phyloP scores from a whole-genome alignment of 345 rosid species.

The Schrenkiella parvula region DNA sequence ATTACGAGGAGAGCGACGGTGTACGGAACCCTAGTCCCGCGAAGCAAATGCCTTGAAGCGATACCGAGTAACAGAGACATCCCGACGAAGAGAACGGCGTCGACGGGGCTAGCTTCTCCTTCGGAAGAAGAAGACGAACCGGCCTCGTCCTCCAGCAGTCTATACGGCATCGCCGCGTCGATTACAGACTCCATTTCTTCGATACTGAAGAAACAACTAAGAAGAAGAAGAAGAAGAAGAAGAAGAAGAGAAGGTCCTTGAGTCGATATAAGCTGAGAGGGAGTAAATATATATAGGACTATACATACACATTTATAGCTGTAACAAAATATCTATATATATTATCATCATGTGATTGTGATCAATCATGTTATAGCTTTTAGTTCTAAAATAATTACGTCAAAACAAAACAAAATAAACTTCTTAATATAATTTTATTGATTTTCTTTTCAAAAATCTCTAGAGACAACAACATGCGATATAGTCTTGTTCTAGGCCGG shows the following conservation, averaged over 20 bases:
- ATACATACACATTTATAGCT: not conserved
- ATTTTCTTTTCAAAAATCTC: not conserved
- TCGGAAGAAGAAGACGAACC: not conserved
- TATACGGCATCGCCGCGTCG: slow-evolving; percentile 12
- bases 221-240: not conserved
- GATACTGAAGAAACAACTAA: not conserved
- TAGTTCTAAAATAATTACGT: not conserved
- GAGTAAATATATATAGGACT: not conserved
- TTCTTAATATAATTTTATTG: no score
- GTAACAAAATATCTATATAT: not conserved
- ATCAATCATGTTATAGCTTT: not conserved
- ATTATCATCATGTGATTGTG: not conserved
- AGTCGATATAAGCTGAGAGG: not conserved
- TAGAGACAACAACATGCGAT: not conserved
- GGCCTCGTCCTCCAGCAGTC: slow-evolving; percentile 11
- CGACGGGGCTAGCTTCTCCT: slow-evolving; percentile 44
- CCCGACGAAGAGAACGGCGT: slow-evolving; percentile 81
- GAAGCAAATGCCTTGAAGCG: slow-evolving; percentile 65
- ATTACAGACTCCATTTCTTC: slow-evolving; percentile 30
- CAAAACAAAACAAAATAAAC: no score
- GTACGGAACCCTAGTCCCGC: slow-evolving; percentile 92
- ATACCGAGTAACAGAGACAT: slow-evolving; percentile 72
- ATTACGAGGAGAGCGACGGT: slow-evolving; percentile 87
- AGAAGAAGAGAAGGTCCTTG: not conserved
- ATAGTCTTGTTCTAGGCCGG: no score